Evolutionary conservation across 2,329 filamentous ascomycete species (phyloP), one percentile per base, ranked within the genome.

Genomic region (Pseudocercospora pini-densiflorae): DNA sequence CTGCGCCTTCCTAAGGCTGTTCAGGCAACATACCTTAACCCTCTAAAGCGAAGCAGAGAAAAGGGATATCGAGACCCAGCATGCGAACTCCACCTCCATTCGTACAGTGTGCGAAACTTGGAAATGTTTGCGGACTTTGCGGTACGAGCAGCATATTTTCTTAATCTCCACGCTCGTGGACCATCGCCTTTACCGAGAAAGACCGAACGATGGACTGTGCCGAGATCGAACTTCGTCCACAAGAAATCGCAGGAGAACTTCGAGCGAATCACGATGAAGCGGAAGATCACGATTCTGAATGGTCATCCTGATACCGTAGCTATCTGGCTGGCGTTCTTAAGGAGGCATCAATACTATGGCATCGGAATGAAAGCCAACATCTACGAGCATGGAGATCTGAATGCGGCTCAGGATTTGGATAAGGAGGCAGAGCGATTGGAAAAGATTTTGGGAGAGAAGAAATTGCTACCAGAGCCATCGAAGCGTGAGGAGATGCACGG

Each of bases 181-280:
- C 94, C 95, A 5, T 85, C 95, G 5, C 93, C 94, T 10, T 84
- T 99, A 19, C 95, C 95, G 1, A 89, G 90, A 65, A 93, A 94
- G 70, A 91, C 88, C 16, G 92, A 99, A 83, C 88, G 94, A 74
- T 99, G 95, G 95, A 98, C 95, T 0, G 93, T 98, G 1, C 93
- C 93, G 9, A 88, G 89, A 75, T 88, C 88, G 76, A 91, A 92
- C 79, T 99, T 99, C 83, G 92, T 97, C 71, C 92, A 93, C 84
- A 99, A 98, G 83, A 99, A 99, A 82, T 90, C 89, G 43, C 94
- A 99, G 81, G 95, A 99, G 82, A 99, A 99, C 80, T 99, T 97
- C 76, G 94, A 98, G 83, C 87, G 95, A 62, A 90, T 95, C 67
- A 99, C 95, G 0, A 81, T 94, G 74, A 88, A 94, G 62, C 85